Evolutionary conservation across 495 filamentous ascomycete genomes (phyloP).

Genomic region (Clohesyomyces aquaticus): DNA sequence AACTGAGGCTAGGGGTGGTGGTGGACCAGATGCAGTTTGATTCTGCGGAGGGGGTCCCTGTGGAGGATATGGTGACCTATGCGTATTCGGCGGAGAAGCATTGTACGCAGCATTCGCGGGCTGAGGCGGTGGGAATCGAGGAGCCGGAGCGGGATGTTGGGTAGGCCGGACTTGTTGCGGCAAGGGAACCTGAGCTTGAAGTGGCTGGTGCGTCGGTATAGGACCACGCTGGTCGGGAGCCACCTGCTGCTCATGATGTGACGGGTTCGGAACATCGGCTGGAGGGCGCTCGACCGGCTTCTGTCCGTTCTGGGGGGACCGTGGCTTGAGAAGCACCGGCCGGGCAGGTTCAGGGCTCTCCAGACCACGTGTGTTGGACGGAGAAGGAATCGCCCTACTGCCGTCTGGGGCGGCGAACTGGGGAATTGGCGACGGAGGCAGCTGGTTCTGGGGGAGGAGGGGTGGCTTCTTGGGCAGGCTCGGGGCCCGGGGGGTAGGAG

Average conservation of each 20-base stretch:
- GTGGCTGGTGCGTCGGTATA: slow-evolving; percentile 13
- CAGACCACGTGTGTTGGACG: not conserved
- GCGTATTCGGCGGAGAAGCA: slow-evolving; percentile 17
- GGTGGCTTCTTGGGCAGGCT: slow-evolving; percentile 25
- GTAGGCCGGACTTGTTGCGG: slow-evolving; percentile 26
- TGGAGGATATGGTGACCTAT: slow-evolving; percentile 43
- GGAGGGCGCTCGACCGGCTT: slow-evolving; percentile 33
- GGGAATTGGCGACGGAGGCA: slow-evolving; percentile 1
- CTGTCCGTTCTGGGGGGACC: slow-evolving; percentile 11
- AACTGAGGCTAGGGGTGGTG: slow-evolving; percentile 17
- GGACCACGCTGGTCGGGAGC: slow-evolving; percentile 1
- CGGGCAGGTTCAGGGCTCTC: not conserved
- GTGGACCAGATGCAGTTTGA: slow-evolving; percentile 2
- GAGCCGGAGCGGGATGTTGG: slow-evolving; percentile 20
- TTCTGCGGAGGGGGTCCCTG: slow-evolving; percentile 24
- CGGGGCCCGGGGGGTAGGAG: slow-evolving; percentile 33
- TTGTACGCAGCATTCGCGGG: slow-evolving; percentile 23
- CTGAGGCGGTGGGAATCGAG: slow-evolving; percentile 25
- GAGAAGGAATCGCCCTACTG: not conserved
- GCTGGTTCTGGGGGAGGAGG: slow-evolving; percentile 8
- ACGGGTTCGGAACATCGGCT: slow-evolving; percentile 37
- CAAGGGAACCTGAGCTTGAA: not conserved
- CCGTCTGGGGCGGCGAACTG: not conserved
- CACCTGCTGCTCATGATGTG: slow-evolving; percentile 31
- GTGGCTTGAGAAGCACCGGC: not conserved